These are phyloP conservation scores for Avena insularis DNA, from an alignment of 176 grass and related monocot genomes.

Conservation along the genomic window DNA sequence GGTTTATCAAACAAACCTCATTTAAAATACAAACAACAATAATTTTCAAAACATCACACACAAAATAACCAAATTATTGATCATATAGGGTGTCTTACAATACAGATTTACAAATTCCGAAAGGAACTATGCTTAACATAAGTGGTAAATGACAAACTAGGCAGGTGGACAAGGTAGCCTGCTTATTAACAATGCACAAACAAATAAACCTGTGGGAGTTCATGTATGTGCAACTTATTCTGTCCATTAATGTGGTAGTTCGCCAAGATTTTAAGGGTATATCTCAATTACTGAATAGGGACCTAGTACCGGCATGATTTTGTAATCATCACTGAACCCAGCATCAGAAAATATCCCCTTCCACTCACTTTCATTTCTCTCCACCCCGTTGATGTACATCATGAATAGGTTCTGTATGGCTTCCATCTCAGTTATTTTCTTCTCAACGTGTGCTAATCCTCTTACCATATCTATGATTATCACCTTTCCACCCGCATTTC, in stretches of 20 bases:
- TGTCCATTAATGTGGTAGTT: no score
- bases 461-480: constrained; percentile 51
- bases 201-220: background rate
- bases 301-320: background rate
- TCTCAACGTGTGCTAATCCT: background rate
- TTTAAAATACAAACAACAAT: no score
- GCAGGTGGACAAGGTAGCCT: no score
- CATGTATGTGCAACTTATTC: background rate
- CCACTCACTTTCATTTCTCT: background rate
- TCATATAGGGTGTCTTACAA: no score
- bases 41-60: no score
- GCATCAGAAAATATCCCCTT: background rate
- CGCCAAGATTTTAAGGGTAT: background rate
- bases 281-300: constrained; percentile 24
- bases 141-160: no score
- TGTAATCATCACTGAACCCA: background rate
- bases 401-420: background rate
- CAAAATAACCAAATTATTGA: no score
- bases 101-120: no score
- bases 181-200: no score
- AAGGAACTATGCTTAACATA: no score
- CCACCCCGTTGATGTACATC: background rate
- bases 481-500: constrained; percentile 49
- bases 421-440: background rate
- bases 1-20: no score